Conservation (phyloP, 2,329 filamentous ascomycete species). For the Phaeophleospora eucalypticola region DNA sequence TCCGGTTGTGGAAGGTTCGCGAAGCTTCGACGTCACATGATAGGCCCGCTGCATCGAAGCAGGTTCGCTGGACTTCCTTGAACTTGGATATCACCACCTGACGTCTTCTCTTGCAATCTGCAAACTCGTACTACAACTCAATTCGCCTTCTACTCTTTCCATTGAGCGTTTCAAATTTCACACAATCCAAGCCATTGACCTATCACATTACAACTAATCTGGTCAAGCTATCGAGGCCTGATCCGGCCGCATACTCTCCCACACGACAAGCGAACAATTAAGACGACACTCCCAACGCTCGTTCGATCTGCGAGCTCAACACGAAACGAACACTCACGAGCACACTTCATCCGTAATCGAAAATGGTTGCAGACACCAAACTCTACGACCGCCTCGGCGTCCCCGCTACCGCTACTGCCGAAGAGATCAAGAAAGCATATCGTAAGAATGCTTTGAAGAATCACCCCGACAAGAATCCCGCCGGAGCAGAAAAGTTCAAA, state of each 20-base stretch:
- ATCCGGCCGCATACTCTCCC: not conserved
- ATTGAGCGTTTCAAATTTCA: not conserved
- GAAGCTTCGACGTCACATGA: constrained; percentile 1
- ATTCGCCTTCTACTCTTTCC: constrained; percentile 3
- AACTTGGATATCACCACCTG: not conserved
- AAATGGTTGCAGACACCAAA: constrained; percentile 91
- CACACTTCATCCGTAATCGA: too few species aligned
- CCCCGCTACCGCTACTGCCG: constrained; percentile 75
- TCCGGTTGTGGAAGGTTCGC: constrained; percentile 2
- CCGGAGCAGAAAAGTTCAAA: constrained; percentile 91
- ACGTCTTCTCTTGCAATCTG: not conserved
- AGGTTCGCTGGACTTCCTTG: not conserved
- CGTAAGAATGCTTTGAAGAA: constrained; percentile 76
- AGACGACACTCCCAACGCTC: too few species aligned
- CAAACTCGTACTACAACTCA: constrained; percentile 1
- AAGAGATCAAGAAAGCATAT: constrained; percentile 97
- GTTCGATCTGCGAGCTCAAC: too few species aligned
- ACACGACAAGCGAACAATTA: constrained; percentile 5
- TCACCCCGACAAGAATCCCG: constrained; percentile 95
- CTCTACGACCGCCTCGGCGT: constrained; percentile 84
- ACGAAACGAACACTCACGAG: too few species aligned
- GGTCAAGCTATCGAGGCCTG: constrained; percentile 5
- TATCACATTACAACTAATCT: constrained; percentile 1
- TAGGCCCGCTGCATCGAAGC: not conserved
- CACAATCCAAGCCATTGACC: constrained; percentile 2